Base-by-base conservation (phyloP, 202 grass and related monocot species). In the Eragrostis tef region DNA sequence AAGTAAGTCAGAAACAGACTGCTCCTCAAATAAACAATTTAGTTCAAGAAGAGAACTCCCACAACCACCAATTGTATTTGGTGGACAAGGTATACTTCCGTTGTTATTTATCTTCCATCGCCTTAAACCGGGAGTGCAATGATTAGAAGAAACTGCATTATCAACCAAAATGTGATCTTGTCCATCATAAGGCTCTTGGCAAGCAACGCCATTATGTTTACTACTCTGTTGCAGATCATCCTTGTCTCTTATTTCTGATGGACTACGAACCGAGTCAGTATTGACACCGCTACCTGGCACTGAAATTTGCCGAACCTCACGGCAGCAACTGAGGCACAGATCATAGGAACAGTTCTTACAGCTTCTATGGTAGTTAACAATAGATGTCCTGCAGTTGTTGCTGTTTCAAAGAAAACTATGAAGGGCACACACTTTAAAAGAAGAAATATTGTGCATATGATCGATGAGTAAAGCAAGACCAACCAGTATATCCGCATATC, bases 301-400 rank as follows among this genome's bases (percentile, higher is more conserved):
- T 39, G 5, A 0, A 39, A 83, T 0, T 31, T 31, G 24, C 51
- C 92, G 95, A 86, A 98, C 48, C 67, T 98, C 92, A 2, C 13
- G 64, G 43, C 90, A 91, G 67, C 95, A 98, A 9, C 11, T 71
- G 5, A 94, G 85, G 73, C 95, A 98, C 31, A 98, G 70, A 80
- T 98, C 95, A n/a, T 91, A 94, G 9, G 74, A 71, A 75, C 95
- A 93, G 45, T 41, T 72, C 17, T 25, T 19, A 9, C 95, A 98
- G 85, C 86, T 94, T 79, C 95, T 22, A 42, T 98, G 95, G 16
- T 83, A 88, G 53, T 98, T 90, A 79, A 93, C 85, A 67, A 98
- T 98, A 39, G 95, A 98, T 82, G 95, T 98, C 70, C 81, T 90
- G 83, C 95, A 98, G 60, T 88, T 91, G 79, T 94, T 27, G 10